A percentile compares a stretch with the other conserved stretches of the same genome.
Conservation (phyloP, 2,329 filamentous ascomycete genomes). For the Diaporthe eres region DNA sequence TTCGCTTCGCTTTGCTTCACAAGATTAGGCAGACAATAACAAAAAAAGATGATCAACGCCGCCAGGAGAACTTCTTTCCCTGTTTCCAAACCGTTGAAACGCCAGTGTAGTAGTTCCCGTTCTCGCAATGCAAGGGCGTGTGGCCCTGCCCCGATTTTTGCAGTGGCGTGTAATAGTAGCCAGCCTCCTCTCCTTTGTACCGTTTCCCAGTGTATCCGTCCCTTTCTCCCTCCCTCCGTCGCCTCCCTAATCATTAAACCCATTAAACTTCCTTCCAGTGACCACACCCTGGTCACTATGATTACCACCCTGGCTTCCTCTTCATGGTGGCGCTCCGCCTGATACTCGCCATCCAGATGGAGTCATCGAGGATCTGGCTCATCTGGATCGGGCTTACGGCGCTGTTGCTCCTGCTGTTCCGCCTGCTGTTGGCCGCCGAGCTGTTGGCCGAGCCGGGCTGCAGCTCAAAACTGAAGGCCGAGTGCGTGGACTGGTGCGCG, state of each 20-base stretch:
- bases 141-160: neutral
- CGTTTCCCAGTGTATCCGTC: neutral
- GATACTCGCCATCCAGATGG: conserved; percentile 94
- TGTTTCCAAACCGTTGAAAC: conserved; percentile 4
- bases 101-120: neutral
- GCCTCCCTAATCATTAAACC: conserved; percentile 4
- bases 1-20: conserved; percentile 9
- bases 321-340: conserved; percentile 83
- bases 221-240: neutral
- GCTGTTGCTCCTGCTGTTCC: conserved; percentile 74
- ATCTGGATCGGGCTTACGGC: conserved; percentile 82
- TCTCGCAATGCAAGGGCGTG: neutral
- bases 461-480: conserved; percentile 72
- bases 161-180: conserved; percentile 2
- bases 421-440: conserved; percentile 47
- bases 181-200: neutral
- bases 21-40: neutral
- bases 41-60: neutral
- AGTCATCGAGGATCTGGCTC: conserved; percentile 88
- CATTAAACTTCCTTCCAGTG: conserved; percentile 20
- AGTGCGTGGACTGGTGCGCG: conserved; percentile 59
- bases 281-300: neutral
- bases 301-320: conserved; percentile 43
- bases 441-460: conserved; percentile 57
- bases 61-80: conserved; percentile 11